These are phyloP conservation scores for Neltuma alba DNA, from an alignment of 306 rosid genomes.

Conservation along the genomic window DNA sequence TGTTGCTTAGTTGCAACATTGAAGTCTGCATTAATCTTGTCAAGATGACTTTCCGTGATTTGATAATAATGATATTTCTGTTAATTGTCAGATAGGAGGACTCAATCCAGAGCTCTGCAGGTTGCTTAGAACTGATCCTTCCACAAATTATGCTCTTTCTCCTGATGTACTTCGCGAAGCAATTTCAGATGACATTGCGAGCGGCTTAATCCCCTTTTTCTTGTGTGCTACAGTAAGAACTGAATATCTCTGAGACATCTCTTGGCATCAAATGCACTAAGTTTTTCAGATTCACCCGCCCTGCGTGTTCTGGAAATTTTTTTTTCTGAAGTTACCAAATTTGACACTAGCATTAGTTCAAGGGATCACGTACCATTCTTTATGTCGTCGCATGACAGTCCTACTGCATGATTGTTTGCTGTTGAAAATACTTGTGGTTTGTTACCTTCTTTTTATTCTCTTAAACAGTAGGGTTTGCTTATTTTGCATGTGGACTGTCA, in stretches of 20 bases:
- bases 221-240: conserved; percentile 85
- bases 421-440: conserved; percentile 7
- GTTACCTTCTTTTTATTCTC: conserved; percentile 13
- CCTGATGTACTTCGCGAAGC: conserved; percentile 69
- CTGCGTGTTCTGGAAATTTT: too few relatives aligned
- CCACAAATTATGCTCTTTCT: conserved; percentile 75
- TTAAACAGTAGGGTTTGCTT: too few relatives aligned
- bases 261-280: conserved; percentile 11
- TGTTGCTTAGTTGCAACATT: conserved; percentile 19
- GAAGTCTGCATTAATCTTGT: conserved; percentile 3
- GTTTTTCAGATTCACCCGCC: conserved; percentile 14
- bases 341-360: too few relatives aligned
- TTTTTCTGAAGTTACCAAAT: too few relatives aligned
- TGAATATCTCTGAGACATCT: conserved; percentile 10
- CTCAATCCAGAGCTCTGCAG: conserved; percentile 85
- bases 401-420: conserved; percentile 21
- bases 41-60: conserved; percentile 13
- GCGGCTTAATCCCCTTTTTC: conserved; percentile 84
- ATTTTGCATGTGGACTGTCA: conserved; percentile 11
- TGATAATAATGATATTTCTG: conserved; percentile 21
- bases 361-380: too few relatives aligned
- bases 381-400: too few relatives aligned
- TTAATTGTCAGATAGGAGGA: conserved; percentile 75
- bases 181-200: conserved; percentile 64
- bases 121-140: conserved; percentile 66